Evolutionary conservation across 768 basidiomycete species (phyloP), one percentile per base, ranked within the genome.

Genomic region (Mycena latifolia): DNA sequence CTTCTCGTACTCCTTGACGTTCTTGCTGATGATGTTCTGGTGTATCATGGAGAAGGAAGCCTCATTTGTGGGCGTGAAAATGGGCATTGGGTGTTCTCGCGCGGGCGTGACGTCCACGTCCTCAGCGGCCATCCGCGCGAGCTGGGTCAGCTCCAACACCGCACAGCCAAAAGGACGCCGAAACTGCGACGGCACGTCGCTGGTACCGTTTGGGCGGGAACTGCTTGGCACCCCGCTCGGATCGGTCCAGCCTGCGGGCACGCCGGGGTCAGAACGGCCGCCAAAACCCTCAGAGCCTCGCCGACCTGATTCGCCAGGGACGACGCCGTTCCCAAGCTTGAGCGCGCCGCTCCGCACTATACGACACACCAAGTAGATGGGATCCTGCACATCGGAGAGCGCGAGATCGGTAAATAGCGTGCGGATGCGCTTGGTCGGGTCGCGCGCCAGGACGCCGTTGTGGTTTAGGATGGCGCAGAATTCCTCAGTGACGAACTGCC

Each of bases 81-180:
- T 98, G 2, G 93, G 92, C 90, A 98, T 94, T 0, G 87, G 86
- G 73, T 93, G 85, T 76, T 98, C 96, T 61, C 85, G 85, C 22
- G 89, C 84, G 2, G 88, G 78, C 7, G 88, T 86, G 2, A 89
- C 83, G 65, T 93, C 91, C 17, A 80, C 71, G 54, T 87, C 85
- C 37, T 95, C 93, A 0, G 82, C 79, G 2, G 86, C 80, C 81
- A 93, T 88, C 73, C 87, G 89, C 69, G 80, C 84, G 58, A 96
- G 78, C 71, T 94, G 92, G 0, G 89, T 88, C 41, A 99, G 78
- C 72, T 98, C 94, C 58, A 98, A 79, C 12, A 98, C 91, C 3
- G 97, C 97, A 74, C 95, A 98, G n/a, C 96, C 97, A 74, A 99
- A 95, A 0, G 97, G 97, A 55, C 97, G 82, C 39, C 97, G 87